Percentiles rank a stretch among this genome's conserved stretches.
phyloP scores from a whole-genome alignment of 371 early-diverging fungal genomes.

The Apophysomyces ossiformis region DNA sequence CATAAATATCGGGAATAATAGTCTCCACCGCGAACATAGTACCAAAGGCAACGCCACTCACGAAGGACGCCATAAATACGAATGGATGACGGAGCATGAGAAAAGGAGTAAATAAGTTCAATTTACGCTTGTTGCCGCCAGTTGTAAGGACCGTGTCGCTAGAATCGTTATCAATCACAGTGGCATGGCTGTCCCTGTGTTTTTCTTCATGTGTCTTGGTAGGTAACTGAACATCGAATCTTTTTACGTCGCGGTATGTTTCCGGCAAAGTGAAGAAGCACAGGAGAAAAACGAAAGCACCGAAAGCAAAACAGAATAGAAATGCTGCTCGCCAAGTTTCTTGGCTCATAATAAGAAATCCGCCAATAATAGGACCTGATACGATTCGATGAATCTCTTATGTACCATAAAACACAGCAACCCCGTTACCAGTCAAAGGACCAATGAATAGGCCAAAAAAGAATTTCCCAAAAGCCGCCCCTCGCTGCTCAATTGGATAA shows the following conservation, averaged over 20 bases:
- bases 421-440: constrained; percentile 40
- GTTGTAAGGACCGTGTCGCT: not conserved
- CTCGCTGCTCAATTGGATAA: constrained; percentile 34
- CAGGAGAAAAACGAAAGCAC: constrained; percentile 46
- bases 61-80: constrained; percentile 48
- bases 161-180: not conserved
- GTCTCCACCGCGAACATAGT: constrained; percentile 53
- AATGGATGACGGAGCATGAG: constrained; percentile 51
- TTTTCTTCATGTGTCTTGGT: not conserved
- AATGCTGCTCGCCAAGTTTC: constrained; percentile 66
- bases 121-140: not conserved
- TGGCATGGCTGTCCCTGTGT: not conserved
- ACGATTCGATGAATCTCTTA: constrained; percentile 35
- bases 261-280: constrained; percentile 64
- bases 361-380: constrained; percentile 41
- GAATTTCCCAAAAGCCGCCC: constrained; percentile 49
- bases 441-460: constrained; percentile 61
- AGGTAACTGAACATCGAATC: constrained; percentile 17
- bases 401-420: constrained; percentile 44
- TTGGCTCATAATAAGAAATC: constrained; percentile 37
- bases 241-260: constrained; percentile 54
- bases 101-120: constrained; percentile 38
- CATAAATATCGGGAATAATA: constrained; percentile 40
- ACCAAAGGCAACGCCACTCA: constrained; percentile 57
- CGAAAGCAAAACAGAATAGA: constrained; percentile 62